Percentiles rank a stretch among this genome's conserved stretches.
Evolutionary conservation across 1,139 yeast genomes (phyloP).

Genomic region (Yamadazyma friedrichii): DNA sequence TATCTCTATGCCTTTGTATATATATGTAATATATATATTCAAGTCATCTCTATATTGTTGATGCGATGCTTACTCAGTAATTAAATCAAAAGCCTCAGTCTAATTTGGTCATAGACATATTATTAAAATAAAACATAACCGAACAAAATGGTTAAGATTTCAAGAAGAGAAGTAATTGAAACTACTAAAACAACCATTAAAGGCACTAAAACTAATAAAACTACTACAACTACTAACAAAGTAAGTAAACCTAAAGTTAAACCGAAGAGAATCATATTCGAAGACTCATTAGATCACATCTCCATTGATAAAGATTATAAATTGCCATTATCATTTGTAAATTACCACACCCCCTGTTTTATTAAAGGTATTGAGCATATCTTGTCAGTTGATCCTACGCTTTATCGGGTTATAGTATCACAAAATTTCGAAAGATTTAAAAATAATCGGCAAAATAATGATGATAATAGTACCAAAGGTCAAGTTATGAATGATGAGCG

Average conservation of each 20-base stretch:
- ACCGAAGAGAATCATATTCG: constrained; percentile 2
- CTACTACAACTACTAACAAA: background rate
- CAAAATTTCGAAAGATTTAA: constrained; percentile 31
- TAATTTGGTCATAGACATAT: too few relatives aligned
- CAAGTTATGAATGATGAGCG: constrained; percentile 7
- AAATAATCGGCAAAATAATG: constrained; percentile 2
- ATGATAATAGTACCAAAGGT: constrained; percentile 18
- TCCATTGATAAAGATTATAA: background rate
- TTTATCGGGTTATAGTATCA: constrained; percentile 33
- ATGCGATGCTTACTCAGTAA: too few relatives aligned
- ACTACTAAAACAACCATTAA: background rate
- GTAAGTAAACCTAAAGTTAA: background rate
- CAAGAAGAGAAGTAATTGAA: background rate
- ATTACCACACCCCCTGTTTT: constrained; percentile 44
- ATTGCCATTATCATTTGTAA: constrained; percentile 38
- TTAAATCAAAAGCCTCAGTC: too few relatives aligned
- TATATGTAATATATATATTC: too few relatives aligned
- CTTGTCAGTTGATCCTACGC: constrained; percentile 41
- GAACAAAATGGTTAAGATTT: too few relatives aligned
- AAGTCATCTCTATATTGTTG: too few relatives aligned
- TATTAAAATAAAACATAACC: too few relatives aligned
- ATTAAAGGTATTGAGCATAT: constrained; percentile 41
- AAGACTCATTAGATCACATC: constrained; percentile 7
- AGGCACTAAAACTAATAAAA: background rate
- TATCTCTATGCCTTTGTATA: too few relatives aligned